Conservation (phyloP, 1,139 yeast species). For the Yamadazyma sp. region DNA sequence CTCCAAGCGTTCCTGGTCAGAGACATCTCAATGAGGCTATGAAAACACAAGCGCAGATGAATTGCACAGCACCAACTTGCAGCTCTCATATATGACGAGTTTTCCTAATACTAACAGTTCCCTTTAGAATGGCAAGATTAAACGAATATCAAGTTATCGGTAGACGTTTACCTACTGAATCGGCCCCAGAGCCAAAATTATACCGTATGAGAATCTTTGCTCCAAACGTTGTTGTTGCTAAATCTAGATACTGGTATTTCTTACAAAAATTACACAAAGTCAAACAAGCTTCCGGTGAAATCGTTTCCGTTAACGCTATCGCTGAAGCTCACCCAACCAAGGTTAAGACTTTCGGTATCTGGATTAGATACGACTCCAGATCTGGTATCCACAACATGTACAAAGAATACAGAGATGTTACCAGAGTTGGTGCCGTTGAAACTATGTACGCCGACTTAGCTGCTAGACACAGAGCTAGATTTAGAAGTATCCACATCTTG, state of each 20-base stretch:
- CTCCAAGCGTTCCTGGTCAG: too few species aligned
- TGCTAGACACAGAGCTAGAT: constrained; percentile 99
- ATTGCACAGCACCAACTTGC: too few species aligned
- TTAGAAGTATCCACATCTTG: constrained; percentile 97
- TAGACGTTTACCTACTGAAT: constrained; percentile 99
- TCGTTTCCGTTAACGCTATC: constrained; percentile 89
- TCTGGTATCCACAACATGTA: constrained; percentile 99
- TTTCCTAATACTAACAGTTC: constrained; percentile 13
- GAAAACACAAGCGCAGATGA: too few species aligned
- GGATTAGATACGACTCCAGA: constrained; percentile 99
- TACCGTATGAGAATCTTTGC: constrained; percentile 99
- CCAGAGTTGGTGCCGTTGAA: constrained; percentile 99
- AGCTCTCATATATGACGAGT: too few species aligned
- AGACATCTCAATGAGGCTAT: too few species aligned
- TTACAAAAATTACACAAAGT: constrained; percentile 99
- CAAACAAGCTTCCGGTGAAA: constrained; percentile 99
- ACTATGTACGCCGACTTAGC: constrained; percentile 99
- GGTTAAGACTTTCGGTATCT: constrained; percentile 99
- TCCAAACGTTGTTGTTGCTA: constrained; percentile 98
- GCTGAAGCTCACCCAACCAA: constrained; percentile 96
- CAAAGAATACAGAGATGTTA: constrained; percentile 98
- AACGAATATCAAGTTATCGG: constrained; percentile 99
- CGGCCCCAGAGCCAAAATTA: constrained; percentile 99
- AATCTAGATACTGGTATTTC: constrained; percentile 99
- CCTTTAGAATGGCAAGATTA: constrained; percentile 71